Evolutionary conservation across 257 asterid species (phyloP).

Genomic region (Przewalskia tangutica): DNA sequence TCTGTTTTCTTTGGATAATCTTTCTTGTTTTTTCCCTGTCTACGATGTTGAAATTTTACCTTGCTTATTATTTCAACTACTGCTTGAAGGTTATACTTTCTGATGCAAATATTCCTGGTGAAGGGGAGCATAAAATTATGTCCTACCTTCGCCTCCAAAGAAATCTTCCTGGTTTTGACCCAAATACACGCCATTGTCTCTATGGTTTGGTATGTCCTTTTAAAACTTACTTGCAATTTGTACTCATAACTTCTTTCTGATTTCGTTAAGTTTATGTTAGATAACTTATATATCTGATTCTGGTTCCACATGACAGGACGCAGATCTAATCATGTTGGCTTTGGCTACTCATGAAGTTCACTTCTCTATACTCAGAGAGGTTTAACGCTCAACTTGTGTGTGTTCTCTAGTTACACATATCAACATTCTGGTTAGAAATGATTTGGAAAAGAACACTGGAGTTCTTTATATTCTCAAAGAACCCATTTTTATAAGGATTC

Average conservation of each 20-base stretch:
- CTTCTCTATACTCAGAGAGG: conserved; percentile 95
- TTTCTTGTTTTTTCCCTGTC: neutral
- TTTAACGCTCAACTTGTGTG: conserved; percentile 7
- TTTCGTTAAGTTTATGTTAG: neutral
- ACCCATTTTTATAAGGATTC: neutral
- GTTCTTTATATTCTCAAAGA: neutral
- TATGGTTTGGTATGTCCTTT: conserved; percentile 74
- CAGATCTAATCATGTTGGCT: conserved; percentile 76
- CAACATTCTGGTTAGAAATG: neutral
- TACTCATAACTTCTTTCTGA: neutral
- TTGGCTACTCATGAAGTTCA: conserved; percentile 95
- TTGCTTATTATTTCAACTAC: conserved; percentile 8
- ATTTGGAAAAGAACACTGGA: neutral
- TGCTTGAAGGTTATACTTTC: conserved; percentile 78
- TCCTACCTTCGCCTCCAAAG: conserved; percentile 89
- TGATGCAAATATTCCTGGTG: conserved; percentile 98
- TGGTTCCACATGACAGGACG: conserved; percentile 32
- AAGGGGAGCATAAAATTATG: conserved; percentile 97
- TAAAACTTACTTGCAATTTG: neutral
- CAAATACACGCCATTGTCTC: conserved; percentile 86
- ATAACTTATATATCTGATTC: neutral
- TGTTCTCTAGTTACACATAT: neutral
- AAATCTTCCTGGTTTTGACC: conserved; percentile 82
- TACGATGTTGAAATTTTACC: neutral
- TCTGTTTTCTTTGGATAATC: neutral